Percentiles rank a stretch among this genome's conserved stretches.
Conservation (phyloP, 2,329 filamentous ascomycete genomes). For the Lachnellula subtilissima region DNA sequence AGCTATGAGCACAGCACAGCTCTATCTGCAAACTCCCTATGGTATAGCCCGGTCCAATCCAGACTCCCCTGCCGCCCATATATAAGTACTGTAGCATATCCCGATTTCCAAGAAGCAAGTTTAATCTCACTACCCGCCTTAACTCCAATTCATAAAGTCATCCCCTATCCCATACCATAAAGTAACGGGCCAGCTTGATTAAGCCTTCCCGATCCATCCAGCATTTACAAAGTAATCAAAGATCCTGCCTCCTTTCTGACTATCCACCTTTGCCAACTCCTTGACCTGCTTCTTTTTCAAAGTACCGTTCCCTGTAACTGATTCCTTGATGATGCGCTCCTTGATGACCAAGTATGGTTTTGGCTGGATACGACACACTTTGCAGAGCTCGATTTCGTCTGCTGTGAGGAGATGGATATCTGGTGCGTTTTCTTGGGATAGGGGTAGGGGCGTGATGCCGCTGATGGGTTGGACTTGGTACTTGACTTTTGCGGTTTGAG, state of each 20-base stretch:
- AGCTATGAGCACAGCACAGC: no score
- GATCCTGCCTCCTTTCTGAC: conserved; percentile 76
- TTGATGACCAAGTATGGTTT: conserved; percentile 96
- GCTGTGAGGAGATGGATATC: conserved; percentile 82
- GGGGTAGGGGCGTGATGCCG: conserved; percentile 38
- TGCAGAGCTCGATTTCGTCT: conserved; percentile 83
- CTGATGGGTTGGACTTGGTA: conserved; percentile 46
- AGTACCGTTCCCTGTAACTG: conserved; percentile 78
- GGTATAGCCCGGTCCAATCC: no score
- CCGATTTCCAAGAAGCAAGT: background rate
- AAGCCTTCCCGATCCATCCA: conserved; percentile 88
- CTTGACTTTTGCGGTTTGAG: conserved; percentile 40
- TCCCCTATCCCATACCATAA: background rate
- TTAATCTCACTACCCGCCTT: background rate
- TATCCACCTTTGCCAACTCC: conserved; percentile 78
- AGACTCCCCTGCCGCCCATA: no score
- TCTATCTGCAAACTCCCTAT: no score
- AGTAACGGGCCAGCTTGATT: conserved; percentile 32
- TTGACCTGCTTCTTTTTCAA: conserved; percentile 93
- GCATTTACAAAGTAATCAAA: conserved; percentile 94
- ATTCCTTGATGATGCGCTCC: conserved; percentile 84
- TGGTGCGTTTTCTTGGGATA: conserved; percentile 55
- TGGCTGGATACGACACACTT: conserved; percentile 75
- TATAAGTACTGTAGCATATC: background rate
- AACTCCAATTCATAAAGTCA: background rate